Evolutionary conservation across 1,284 basidiomycete genomes (phyloP), one percentile per base, ranked within the genome.

Genomic region (Pseudozyma flocculosa): DNA sequence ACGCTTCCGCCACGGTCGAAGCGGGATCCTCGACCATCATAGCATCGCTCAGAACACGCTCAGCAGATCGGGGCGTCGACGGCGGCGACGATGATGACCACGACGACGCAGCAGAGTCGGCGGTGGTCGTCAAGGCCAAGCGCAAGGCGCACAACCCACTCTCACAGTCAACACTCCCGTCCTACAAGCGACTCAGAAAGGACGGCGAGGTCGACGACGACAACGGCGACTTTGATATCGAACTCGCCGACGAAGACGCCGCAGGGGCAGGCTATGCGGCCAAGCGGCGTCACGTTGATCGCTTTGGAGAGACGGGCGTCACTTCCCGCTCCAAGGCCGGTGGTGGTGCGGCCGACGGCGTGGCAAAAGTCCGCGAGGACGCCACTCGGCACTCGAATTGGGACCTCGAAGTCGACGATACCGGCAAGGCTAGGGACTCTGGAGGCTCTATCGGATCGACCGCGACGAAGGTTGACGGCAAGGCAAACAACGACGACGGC

Each of bases 401-500:
- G 79, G 81, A 82, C 56, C 61, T 82, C 17, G 79, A 80, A 51
- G 54, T 50, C 5, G 70, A 57, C 34, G 45, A 63, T 15, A 56
- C 63, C 10, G 26, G 19, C 21, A 48, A 40, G 22, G 21, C 26
- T 5, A 29, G 11, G 11, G 11, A 29, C 26, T 5, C 7, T 11
- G 26, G n/a, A n/a, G n/a, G n/a, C n/a, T n/a, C n/a, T n/a, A n/a
- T n/a, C n/a, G n/a, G n/a, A n/a, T n/a, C n/a, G n/a, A n/a, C n/a
- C n/a, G n/a, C n/a, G n/a, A n/a, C n/a, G n/a, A n/a, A 19, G 4
- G 23, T 24, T 3, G 26, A 34, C 19, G n/a, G 45, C 34, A 46
- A 38, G n/a, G 45, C 34, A 46, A 38, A 54, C 40, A 71, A 72
- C 50, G 87, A 92, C 53, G 93, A 98, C 78, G 92, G 92, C 7